Evolutionary conservation across 1,139 yeast species (phyloP).

Genomic region (Kodamaea fungicola): DNA sequence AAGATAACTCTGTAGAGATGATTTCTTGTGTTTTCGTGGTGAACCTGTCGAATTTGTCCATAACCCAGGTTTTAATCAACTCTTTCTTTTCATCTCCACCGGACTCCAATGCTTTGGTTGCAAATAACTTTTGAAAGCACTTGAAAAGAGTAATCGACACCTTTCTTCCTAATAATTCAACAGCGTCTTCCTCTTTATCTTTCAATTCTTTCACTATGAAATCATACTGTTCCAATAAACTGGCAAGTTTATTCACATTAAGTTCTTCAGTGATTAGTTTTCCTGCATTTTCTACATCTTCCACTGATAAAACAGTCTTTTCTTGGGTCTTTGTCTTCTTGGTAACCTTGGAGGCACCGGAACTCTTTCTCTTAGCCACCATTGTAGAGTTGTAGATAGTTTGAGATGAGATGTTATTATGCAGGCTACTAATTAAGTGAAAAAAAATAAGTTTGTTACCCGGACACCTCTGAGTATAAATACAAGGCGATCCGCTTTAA

Average conservation of each 20-base stretch:
- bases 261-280: conserved; percentile 25
- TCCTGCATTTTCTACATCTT: conserved; percentile 31
- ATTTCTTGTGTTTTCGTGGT: conserved; percentile 43
- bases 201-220: conserved; percentile 19
- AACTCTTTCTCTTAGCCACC: conserved; percentile 21
- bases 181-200: conserved; percentile 19
- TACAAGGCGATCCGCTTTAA: conserved; percentile 12
- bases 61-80: conserved; percentile 60
- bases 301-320: conserved; percentile 15
- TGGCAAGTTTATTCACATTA: conserved; percentile 51
- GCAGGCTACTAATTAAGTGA: conserved; percentile 1
- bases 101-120: conserved; percentile 40
- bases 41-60: conserved; percentile 55
- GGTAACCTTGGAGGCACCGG: conserved; percentile 10
- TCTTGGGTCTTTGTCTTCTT: conserved; percentile 9
- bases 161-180: conserved; percentile 41
- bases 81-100: conserved; percentile 42
- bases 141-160: conserved; percentile 52
- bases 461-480: conserved; percentile 17
- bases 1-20: conserved; percentile 30
- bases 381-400: conserved; percentile 6
- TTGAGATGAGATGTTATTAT: conserved; percentile 1
- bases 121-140: conserved; percentile 55
- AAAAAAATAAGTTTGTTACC: conserved; percentile 14
- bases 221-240: conserved; percentile 39